phyloP scores from a whole-genome alignment of 1,139 yeast species.

The Taphrina pruni region DNA sequence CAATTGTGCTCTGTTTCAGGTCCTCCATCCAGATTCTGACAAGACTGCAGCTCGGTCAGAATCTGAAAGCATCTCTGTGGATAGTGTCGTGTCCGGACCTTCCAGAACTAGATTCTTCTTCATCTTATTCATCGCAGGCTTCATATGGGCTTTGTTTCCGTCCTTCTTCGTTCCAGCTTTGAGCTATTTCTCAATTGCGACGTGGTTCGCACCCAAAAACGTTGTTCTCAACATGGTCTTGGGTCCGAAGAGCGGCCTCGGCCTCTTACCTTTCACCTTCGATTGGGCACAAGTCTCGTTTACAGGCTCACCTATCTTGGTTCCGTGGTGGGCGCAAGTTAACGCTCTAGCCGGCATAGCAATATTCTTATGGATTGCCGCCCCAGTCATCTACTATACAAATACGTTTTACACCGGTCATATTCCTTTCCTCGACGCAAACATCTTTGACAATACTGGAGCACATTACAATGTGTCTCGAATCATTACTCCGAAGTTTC shows the following conservation, averaged over 20 bases:
- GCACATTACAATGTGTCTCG: constrained; percentile 55
- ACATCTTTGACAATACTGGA: constrained; percentile 60
- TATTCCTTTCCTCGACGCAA: constrained; percentile 48
- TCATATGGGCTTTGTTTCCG: constrained; percentile 64
- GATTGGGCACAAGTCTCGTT: constrained; percentile 66
- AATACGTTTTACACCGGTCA: constrained; percentile 57
- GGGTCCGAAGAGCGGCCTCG: constrained; percentile 68
- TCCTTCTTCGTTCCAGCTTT: constrained; percentile 60
- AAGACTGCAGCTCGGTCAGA: neutral
- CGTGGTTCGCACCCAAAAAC: constrained; percentile 67
- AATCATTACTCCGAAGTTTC: constrained; percentile 60
- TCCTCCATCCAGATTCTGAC: constrained; percentile 32
- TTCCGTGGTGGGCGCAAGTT: constrained; percentile 65
- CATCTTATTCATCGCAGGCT: constrained; percentile 53
- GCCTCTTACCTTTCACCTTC: constrained; percentile 65
- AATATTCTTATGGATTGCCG: constrained; percentile 49
- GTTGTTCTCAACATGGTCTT: constrained; percentile 66
- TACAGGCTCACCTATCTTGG: constrained; percentile 64
- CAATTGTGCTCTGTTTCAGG: constrained; percentile 41
- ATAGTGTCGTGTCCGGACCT: constrained; percentile 44
- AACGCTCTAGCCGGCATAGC: constrained; percentile 59
- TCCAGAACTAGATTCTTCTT: constrained; percentile 49
- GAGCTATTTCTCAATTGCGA: constrained; percentile 60
- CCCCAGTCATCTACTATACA: constrained; percentile 59
- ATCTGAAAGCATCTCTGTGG: constrained; percentile 50